Percentiles rank a stretch among this genome's conserved stretches.
Evolutionary conservation across 768 basidiomycete genomes (phyloP).

Genomic region (Dentipellis fragilis): DNA sequence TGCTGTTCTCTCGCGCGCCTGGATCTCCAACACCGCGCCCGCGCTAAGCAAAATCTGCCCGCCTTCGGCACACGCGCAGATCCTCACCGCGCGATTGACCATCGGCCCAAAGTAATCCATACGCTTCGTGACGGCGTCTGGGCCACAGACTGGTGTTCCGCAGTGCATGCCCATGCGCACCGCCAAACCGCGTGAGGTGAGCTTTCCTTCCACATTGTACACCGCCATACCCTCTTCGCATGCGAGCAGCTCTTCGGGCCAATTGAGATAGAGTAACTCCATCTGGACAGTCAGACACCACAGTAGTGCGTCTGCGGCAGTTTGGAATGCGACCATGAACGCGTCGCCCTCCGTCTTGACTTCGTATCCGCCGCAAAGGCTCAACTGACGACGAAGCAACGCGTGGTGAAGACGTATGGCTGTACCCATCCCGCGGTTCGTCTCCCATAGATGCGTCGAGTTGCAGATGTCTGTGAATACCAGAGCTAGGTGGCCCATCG

Average conservation of each 20-base stretch:
- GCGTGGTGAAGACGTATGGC: conserved; percentile 88
- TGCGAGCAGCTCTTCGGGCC: conserved; percentile 92
- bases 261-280: conserved; percentile 67
- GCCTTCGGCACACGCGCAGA: conserved; percentile 73
- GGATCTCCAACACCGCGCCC: conserved; percentile 77
- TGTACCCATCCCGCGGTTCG: conserved; percentile 86
- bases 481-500: conserved; percentile 78
- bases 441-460: conserved; percentile 94
- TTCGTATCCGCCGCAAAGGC: conserved; percentile 92
- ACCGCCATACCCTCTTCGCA: conserved; percentile 83
- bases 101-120: conserved; percentile 99
- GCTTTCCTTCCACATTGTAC: conserved; percentile 47
- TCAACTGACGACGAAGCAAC: conserved; percentile 73
- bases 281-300: conserved; percentile 86
- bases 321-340: conserved; percentile 97
- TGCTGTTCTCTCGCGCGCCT: conserved; percentile 29
- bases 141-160: conserved; percentile 83
- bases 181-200: conserved; percentile 84
- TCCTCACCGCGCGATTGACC: conserved; percentile 87
- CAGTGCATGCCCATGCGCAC: conserved; percentile 98
- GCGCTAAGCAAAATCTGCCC: conserved; percentile 91
- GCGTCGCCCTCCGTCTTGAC: conserved; percentile 99
- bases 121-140: conserved; percentile 65
- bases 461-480: conserved; percentile 98
- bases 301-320: conserved; percentile 74